phyloP scores from a whole-genome alignment of 305 asterid species.

The Fraxinus latifolia region DNA sequence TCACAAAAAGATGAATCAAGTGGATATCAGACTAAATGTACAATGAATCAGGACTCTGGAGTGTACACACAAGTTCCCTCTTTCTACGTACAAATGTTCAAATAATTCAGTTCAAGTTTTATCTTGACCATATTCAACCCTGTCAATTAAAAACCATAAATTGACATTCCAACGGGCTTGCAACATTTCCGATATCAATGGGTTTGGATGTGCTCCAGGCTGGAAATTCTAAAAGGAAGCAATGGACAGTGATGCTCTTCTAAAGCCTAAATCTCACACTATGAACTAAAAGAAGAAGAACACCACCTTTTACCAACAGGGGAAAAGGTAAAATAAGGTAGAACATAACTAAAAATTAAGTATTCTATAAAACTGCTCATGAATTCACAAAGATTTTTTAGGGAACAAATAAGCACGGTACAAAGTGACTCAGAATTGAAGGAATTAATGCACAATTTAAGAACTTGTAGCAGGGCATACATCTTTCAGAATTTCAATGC shows the following conservation, averaged over 20 bases:
- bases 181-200: neutral
- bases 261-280: neutral
- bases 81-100: neutral
- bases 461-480: conserved; percentile 35
- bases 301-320: neutral
- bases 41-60: neutral
- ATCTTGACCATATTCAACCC: neutral
- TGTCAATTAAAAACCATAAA: neutral
- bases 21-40: neutral
- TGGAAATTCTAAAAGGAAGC: neutral
- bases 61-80: neutral
- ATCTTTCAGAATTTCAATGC: conserved; percentile 80
- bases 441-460: neutral
- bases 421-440: conserved; percentile 19
- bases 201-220: neutral
- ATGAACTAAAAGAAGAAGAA: neutral
- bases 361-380: neutral
- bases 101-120: neutral
- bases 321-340: neutral
- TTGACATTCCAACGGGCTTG: neutral
- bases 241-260: neutral
- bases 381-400: conserved; percentile 9
- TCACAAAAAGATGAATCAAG: neutral
- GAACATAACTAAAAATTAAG: neutral
- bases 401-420: conserved; percentile 18